Conservation (phyloP, 768 basidiomycete species). For the Galerina sulciceps region DNA sequence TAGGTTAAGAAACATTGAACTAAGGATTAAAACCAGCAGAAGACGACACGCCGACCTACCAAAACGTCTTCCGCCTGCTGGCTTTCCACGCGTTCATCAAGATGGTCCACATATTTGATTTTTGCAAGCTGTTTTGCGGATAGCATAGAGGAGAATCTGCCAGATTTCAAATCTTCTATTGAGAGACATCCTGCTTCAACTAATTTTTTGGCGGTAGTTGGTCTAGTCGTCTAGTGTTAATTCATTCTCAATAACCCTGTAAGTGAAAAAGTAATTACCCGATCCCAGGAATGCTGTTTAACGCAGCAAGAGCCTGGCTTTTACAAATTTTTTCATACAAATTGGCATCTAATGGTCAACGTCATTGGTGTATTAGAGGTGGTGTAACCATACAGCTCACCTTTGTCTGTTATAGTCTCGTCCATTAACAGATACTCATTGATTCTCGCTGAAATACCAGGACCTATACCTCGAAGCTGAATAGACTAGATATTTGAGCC, state of each 20-base stretch:
- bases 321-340: slow-evolving; percentile 28
- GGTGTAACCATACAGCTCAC: slow-evolving; percentile 15
- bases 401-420: slow-evolving; percentile 27
- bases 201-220: slow-evolving; percentile 45
- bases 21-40: not conserved
- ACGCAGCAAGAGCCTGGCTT: slow-evolving; percentile 29
- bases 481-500: not conserved
- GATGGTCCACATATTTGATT: slow-evolving; percentile 43
- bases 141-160: slow-evolving; percentile 43
- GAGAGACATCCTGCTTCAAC: slow-evolving; percentile 53
- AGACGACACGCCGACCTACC: slow-evolving; percentile 34
- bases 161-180: slow-evolving; percentile 43
- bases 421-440: slow-evolving; percentile 33
- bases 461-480: slow-evolving; percentile 39
- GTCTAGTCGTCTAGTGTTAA: slow-evolving; percentile 22
- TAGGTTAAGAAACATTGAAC: slow-evolving; percentile 23
- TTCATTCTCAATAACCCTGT: not conserved
- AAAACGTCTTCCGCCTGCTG: slow-evolving; percentile 47
- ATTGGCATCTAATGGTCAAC: slow-evolving; percentile 17
- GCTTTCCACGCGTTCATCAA: slow-evolving; percentile 37
- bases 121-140: slow-evolving; percentile 38
- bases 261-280: slow-evolving; percentile 45
- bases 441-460: slow-evolving; percentile 50
- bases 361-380: slow-evolving; percentile 1
- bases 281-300: slow-evolving; percentile 47